These are phyloP conservation scores for Trametes hirsuta DNA, from an alignment of 1,284 basidiomycete genomes.

Conservation along the genomic window DNA sequence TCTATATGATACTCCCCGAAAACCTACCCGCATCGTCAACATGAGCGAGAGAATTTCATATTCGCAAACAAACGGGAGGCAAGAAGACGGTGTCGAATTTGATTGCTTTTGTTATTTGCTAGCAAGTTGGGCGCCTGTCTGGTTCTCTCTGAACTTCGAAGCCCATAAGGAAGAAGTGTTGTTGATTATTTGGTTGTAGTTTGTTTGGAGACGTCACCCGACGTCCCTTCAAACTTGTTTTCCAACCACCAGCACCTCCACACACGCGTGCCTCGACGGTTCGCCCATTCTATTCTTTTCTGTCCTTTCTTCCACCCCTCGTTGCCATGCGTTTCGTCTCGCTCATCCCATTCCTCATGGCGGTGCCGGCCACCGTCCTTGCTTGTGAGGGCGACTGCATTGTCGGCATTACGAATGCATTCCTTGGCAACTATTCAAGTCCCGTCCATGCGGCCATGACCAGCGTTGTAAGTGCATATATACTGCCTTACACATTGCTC, in stretches of 20 bases:
- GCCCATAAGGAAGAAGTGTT: not conserved
- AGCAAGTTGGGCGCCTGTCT: too few species aligned
- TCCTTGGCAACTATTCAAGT: constrained; percentile 50
- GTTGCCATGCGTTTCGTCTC: constrained; percentile 24
- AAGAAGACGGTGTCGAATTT: too few species aligned
- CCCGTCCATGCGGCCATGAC: constrained; percentile 42
- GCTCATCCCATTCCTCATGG: constrained; percentile 28
- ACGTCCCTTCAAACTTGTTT: not conserved
- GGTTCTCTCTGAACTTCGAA: too few species aligned
- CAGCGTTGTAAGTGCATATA: constrained; percentile 41
- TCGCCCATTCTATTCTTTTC: not conserved
- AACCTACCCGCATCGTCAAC: too few species aligned
- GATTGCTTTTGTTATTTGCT: too few species aligned
- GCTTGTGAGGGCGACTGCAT: constrained; percentile 77
- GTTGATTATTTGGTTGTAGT: constrained; percentile 14
- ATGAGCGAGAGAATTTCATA: too few species aligned
- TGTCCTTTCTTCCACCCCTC: not conserved
- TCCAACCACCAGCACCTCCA: not conserved
- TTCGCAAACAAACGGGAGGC: too few species aligned
- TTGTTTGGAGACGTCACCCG: constrained; percentile 1
- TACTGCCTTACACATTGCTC: not conserved
- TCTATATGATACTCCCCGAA: too few species aligned
- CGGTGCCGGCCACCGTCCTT: constrained; percentile 41
- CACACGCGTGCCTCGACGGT: constrained; percentile 14
- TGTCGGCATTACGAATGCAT: constrained; percentile 55